Percentiles rank a stretch among this genome's conserved stretches.
phyloP scores from a whole-genome alignment of 2,329 filamentous ascomycete species.

The Pseudocercospora pini-densiflorae region DNA sequence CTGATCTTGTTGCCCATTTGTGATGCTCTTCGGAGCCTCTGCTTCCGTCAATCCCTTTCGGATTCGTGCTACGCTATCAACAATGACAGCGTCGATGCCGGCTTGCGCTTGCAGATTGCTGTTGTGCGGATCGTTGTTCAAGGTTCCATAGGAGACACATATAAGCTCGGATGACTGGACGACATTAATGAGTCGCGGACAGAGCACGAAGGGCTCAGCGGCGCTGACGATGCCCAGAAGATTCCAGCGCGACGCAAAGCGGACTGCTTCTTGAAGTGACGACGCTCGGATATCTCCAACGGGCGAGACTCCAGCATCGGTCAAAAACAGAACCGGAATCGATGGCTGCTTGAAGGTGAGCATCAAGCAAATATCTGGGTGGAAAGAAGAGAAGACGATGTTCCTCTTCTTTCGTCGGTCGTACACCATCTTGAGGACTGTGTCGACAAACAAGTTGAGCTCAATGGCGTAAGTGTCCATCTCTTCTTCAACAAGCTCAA shows the following conservation, averaged over 20 bases:
- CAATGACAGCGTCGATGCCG: conserved; percentile 97
- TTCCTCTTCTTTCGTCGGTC: conserved; percentile 81
- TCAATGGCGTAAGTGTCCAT: conserved; percentile 98
- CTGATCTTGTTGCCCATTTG: conserved; percentile 4
- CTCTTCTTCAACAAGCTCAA: conserved; percentile 91
- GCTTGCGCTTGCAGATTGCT: conserved; percentile 92
- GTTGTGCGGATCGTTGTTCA: conserved; percentile 86
- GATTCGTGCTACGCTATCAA: conserved; percentile 92
- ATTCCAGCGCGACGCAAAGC: conserved; percentile 95
- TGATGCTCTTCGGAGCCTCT: conserved; percentile 21
- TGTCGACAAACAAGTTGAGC: conserved; percentile 95
- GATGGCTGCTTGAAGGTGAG: conserved; percentile 96
- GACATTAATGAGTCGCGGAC: conserved; percentile 84
- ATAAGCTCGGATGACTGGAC: conserved; percentile 94
- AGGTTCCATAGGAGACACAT: conserved; percentile 88
- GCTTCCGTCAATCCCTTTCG: conserved; percentile 78
- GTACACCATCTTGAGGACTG: conserved; percentile 87
- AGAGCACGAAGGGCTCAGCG: conserved; percentile 86
- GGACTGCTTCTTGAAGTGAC: conserved; percentile 91
- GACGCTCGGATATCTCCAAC: conserved; percentile 90
- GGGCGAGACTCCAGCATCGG: conserved; percentile 78
- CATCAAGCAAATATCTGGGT: conserved; percentile 93
- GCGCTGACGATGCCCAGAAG: conserved; percentile 86
- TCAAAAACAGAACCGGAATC: conserved; percentile 93
- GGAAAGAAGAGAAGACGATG: conserved; percentile 96